Evolutionary conservation across 768 basidiomycete genomes (phyloP), one percentile per base, ranked within the genome.

Genomic region (Suillus plorans): DNA sequence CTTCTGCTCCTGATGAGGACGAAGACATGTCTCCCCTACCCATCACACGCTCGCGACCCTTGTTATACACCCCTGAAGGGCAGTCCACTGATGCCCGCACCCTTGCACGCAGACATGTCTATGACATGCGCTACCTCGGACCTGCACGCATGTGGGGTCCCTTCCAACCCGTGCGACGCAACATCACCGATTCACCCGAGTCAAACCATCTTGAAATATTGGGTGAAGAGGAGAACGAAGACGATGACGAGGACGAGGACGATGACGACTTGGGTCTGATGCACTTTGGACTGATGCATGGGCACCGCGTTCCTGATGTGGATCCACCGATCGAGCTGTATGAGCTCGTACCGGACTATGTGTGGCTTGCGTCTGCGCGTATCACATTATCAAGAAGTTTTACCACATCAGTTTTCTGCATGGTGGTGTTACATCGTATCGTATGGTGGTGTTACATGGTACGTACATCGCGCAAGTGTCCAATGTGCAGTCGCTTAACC

Each of bases 311-410:
- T 0, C 61, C 63, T 31, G 69, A 71, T 61, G 13, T 31, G 0
- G 63, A 72, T 28, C 72, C 72, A 7, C 66, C 73, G 4, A 44
- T 62, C 56, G 50, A 66, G 16, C 69, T 72, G 4, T 71, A 75
- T 34, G 74, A 81, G 25, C 72, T 73, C 20, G 67, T 80, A 18
- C 82, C 82, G 0, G 86, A 87, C 67, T 87, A 86, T 71, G 74
- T 76, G 2, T 87, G 79, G 72, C 80, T 87, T 14, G 78, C 83
- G 3, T 81, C 84, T 16, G 84, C 78, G 10, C 80, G 86, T 14
- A 74, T 81, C 28, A 25, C 25, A 25, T 25, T 25, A 25, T 25
- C 25, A 25, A 25, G 25, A 25, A 25, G 25, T 25, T 25, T 25
- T 25, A 25, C 25, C 25, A 25, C 25, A 25, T 25, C 25, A 25